A percentile compares a stretch with the other conserved stretches of the same genome.
phyloP scores from a whole-genome alignment of 345 rosid genomes.

The Camelina laxa region DNA sequence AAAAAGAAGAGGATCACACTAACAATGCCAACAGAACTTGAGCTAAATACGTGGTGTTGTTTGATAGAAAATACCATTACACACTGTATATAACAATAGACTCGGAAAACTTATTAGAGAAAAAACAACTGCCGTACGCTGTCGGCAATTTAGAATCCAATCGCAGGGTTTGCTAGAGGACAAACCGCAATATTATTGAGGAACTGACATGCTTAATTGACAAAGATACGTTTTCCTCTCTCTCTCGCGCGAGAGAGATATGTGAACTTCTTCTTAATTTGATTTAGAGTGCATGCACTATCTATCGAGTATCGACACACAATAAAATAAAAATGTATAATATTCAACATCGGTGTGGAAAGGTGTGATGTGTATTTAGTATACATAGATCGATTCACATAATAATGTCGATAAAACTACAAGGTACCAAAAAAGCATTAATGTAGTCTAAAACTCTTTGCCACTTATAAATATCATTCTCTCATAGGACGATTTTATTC shows the following conservation, averaged over 20 bases:
- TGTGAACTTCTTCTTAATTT: not conserved
- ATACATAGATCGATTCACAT: constrained; percentile 28
- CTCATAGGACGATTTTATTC: constrained; percentile 26
- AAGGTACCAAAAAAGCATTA: constrained; percentile 18
- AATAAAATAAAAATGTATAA: not conserved
- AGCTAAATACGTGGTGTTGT: not conserved
- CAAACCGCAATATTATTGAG: constrained; percentile 4
- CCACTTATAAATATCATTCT: constrained; percentile 37
- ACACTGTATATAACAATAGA: not conserved
- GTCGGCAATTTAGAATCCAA: constrained; percentile 10
- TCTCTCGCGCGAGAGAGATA: too few relatives aligned
- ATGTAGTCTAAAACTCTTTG: not conserved
- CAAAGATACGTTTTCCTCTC: not conserved
- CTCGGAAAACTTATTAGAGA: not conserved
- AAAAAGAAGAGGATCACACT: not conserved
- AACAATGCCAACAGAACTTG: not conserved
- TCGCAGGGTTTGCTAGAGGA: not conserved
- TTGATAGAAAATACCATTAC: not conserved
- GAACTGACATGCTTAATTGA: constrained; percentile 5
- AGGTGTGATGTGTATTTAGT: constrained; percentile 23
- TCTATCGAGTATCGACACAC: not conserved
- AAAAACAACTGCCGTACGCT: not conserved
- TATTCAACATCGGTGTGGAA: constrained; percentile 7
- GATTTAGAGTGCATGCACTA: constrained; percentile 8
- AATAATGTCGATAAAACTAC: constrained; percentile 27